A percentile compares a stretch with the other conserved stretches of the same genome.
These are phyloP conservation scores for Epichloe aotearoae DNA, from an alignment of 2,329 filamentous ascomycete species.

Conservation along the genomic window DNA sequence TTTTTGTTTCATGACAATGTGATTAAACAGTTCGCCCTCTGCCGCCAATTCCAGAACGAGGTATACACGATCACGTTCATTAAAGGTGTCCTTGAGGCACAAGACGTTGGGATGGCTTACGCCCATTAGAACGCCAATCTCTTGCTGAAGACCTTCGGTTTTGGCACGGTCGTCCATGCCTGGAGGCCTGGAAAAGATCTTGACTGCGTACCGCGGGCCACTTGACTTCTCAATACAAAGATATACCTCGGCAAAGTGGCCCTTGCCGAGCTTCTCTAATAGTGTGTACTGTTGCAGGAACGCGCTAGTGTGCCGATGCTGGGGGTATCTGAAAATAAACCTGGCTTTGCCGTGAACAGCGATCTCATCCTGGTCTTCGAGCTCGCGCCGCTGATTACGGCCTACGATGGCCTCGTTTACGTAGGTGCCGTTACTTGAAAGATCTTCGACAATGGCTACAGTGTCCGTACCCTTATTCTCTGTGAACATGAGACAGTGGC, in stretches of 20 bases:
- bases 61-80: constrained; percentile 82
- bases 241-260: constrained; percentile 90
- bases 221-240: constrained; percentile 76
- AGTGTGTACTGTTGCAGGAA: constrained; percentile 83
- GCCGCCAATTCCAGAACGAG: constrained; percentile 80
- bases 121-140: constrained; percentile 94
- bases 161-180: constrained; percentile 75
- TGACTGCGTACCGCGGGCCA: constrained; percentile 78
- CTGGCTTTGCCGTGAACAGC: constrained; percentile 72
- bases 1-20: constrained; percentile 83
- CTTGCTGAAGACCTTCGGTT: constrained; percentile 78
- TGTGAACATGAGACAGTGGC: constrained; percentile 59
- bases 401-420: constrained; percentile 87
- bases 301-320: constrained; percentile 55
- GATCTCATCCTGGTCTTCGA: constrained; percentile 84
- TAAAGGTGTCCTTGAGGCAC: constrained; percentile 89
- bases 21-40: constrained; percentile 92
- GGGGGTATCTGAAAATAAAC: constrained; percentile 86
- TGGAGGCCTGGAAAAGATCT: constrained; percentile 78
- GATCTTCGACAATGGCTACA: constrained; percentile 73
- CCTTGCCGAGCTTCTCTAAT: constrained; percentile 77
- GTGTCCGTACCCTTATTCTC: constrained; percentile 45
- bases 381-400: constrained; percentile 78
- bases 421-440: constrained; percentile 93
- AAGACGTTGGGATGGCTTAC: constrained; percentile 89